Evolutionary conservation across 2,329 filamentous ascomycete genomes (phyloP).

Genomic region (Thyridium curvatum): DNA sequence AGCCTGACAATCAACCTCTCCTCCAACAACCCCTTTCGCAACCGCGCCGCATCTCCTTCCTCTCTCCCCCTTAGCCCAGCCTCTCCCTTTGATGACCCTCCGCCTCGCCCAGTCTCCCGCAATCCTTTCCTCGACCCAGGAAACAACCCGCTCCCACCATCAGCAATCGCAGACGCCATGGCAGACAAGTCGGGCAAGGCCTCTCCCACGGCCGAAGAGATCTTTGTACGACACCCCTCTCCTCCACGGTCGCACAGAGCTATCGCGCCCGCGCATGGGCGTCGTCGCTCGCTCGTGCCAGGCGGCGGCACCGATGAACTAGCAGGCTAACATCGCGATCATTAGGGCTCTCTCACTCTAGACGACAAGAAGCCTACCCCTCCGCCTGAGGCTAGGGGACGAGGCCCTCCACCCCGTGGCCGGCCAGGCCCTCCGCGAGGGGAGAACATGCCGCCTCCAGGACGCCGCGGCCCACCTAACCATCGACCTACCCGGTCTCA

Average conservation of each 20-base stretch:
- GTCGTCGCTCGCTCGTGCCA: background rate
- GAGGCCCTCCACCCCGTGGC: conserved; percentile 20
- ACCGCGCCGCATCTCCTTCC: conserved; percentile 59
- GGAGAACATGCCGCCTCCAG: conserved; percentile 43
- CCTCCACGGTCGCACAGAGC: too few relatives aligned
- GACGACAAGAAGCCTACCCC: conserved; percentile 45
- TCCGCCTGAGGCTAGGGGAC: conserved; percentile 3
- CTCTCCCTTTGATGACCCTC: conserved; percentile 56
- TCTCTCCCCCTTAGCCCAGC: conserved; percentile 30
- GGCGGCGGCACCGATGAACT: conserved; percentile 4
- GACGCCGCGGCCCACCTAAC: conserved; percentile 34
- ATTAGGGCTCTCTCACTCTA: conserved; percentile 60
- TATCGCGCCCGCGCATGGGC: conserved; percentile 3
- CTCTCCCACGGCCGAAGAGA: conserved; percentile 57
- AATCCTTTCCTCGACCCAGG: conserved; percentile 68
- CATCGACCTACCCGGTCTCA: conserved; percentile 62
- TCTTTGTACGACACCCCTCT: conserved; percentile 60
- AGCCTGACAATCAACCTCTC: conserved; percentile 61
- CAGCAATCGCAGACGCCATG: conserved; percentile 38
- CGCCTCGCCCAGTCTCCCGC: conserved; percentile 57
- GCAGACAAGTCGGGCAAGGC: conserved; percentile 37
- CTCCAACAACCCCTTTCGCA: conserved; percentile 79
- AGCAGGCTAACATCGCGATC: background rate
- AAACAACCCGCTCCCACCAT: conserved; percentile 22
- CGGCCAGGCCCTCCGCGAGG: conserved; percentile 31